These are phyloP conservation scores for Ustilago curta DNA, from an alignment of 1,284 basidiomycete species.

Conservation along the genomic window DNA sequence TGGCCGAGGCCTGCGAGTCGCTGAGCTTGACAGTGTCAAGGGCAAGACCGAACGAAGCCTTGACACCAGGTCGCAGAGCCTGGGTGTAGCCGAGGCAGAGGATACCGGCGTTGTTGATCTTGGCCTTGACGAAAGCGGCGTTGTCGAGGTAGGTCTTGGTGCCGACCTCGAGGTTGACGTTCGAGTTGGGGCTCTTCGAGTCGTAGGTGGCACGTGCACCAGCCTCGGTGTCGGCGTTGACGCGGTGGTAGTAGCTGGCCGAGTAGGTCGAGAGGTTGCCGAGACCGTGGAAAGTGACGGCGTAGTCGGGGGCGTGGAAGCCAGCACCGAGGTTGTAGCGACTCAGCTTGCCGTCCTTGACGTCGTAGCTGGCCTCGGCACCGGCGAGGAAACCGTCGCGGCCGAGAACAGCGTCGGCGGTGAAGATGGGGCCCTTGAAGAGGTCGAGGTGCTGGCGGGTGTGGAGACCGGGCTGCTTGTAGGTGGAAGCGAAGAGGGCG, in stretches of 20 bases:
- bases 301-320: conserved; percentile 96
- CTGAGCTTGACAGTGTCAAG: conserved; percentile 69
- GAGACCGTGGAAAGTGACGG: conserved; percentile 92
- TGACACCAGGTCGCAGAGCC: conserved; percentile 81
- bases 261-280: conserved; percentile 94
- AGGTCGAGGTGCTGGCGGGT: conserved; percentile 90
- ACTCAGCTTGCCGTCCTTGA: conserved; percentile 89
- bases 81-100: conserved; percentile 67
- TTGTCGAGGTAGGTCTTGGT: conserved; percentile 88
- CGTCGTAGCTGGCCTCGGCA: conserved; percentile 96
- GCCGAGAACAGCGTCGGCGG: conserved; percentile 86
- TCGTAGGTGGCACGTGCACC: conserved; percentile 91
- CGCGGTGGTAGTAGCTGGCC: conserved; percentile 98
- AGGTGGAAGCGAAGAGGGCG: conserved; percentile 83
- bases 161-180: conserved; percentile 94
- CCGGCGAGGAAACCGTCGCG: conserved; percentile 97
- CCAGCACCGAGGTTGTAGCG: conserved; percentile 92
- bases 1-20: conserved; percentile 61
- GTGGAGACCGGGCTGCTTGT: conserved; percentile 97
- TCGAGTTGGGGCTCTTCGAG: conserved; percentile 82
- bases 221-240: conserved; percentile 92
- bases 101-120: conserved; percentile 88
- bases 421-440: conserved; percentile 98
- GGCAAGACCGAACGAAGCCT: conserved; percentile 82
- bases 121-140: conserved; percentile 94